A percentile compares a stretch with the other conserved stretches of the same genome.
phyloP scores from a whole-genome alignment of 441 rosid genomes.

The Geranium incanum region DNA sequence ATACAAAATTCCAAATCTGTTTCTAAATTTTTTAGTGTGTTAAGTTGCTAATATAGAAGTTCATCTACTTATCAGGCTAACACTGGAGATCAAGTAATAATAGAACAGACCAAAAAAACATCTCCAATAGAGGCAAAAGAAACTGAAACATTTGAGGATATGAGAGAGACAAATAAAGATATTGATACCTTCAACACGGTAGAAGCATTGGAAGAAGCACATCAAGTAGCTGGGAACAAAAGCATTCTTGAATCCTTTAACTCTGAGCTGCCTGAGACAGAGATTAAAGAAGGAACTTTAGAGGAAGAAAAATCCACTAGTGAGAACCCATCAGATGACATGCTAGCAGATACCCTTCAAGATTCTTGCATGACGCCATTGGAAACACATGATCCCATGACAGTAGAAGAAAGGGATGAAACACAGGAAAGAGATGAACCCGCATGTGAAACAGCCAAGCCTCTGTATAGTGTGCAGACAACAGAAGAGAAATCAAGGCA shows the following conservation, averaged over 20 bases:
- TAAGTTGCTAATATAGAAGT: neutral
- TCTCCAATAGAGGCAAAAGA: constrained; percentile 17
- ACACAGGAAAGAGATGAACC: constrained; percentile 13
- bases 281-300: constrained; percentile 23
- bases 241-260: constrained; percentile 7
- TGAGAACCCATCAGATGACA: constrained; percentile 12
- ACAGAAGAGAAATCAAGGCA: constrained; percentile 4
- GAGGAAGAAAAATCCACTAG: constrained; percentile 13
- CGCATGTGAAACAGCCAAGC: constrained; percentile 19
- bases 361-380: constrained; percentile 17
- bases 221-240: constrained; percentile 16
- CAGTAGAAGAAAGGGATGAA: constrained; percentile 22
- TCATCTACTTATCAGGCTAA: constrained; percentile 24
- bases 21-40: neutral
- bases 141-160: constrained; percentile 11
- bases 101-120: constrained; percentile 23
- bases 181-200: constrained; percentile 10
- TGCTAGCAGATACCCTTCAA: constrained; percentile 17
- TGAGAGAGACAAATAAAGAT: constrained; percentile 16
- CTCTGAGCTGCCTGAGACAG: constrained; percentile 7
- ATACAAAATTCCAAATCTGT: neutral
- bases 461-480: constrained; percentile 12
- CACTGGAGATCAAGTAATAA: constrained; percentile 13
- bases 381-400: constrained; percentile 17
- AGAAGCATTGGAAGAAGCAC: constrained; percentile 15